Conservation (phyloP, 352 stramenopile genomes). For the Phytophthora quininea region DNA sequence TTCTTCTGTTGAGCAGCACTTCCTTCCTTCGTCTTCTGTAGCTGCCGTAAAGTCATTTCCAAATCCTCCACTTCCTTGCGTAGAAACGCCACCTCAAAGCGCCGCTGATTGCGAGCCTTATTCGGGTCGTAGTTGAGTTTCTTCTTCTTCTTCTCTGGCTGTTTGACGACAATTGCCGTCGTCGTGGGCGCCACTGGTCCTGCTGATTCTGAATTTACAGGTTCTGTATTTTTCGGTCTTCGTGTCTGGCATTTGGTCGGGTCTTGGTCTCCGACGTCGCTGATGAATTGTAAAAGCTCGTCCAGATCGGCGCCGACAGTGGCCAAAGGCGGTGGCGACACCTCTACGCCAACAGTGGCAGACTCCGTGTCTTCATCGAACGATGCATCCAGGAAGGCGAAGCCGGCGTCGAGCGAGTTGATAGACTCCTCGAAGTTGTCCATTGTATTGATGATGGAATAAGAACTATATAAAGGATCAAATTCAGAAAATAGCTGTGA, state of each 20-base stretch:
- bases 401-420: slow-evolving; percentile 22
- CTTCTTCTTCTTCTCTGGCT: slow-evolving; percentile 17
- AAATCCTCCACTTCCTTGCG: slow-evolving; percentile 21
- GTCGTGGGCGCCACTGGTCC: neutral
- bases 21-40: slow-evolving; percentile 7
- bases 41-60: slow-evolving; percentile 23
- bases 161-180: neutral
- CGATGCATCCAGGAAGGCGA: slow-evolving; percentile 35
- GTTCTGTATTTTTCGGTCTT: neutral
- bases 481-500: no score
- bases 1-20: neutral
- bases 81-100: slow-evolving; percentile 25
- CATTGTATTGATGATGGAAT: no score
- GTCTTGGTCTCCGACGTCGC: neutral
- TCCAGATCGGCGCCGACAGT: neutral
- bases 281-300: neutral
- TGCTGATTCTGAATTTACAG: neutral
- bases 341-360: no score
- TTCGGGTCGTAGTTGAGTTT: slow-evolving; percentile 31
- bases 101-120: slow-evolving; percentile 31
- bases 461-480: no score
- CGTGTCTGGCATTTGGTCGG: neutral
- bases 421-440: no score
- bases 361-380: neutral
- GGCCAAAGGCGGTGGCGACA: neutral